These are phyloP conservation scores for Aegilops speltoides DNA, from an alignment of 176 grass and related monocot species.

Conservation along the genomic window DNA sequence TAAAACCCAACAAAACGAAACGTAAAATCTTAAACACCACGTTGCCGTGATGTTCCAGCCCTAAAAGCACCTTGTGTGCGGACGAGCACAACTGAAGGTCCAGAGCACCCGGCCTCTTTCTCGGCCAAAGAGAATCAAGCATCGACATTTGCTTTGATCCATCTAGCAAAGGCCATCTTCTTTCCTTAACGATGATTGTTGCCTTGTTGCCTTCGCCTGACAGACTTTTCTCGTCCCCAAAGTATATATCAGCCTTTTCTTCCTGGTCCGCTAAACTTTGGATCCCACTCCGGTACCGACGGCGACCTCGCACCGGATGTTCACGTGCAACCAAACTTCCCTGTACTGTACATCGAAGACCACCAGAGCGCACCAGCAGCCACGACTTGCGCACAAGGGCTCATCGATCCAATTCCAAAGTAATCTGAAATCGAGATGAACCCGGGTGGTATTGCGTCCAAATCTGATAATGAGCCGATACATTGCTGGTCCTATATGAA, in stretches of 20 bases:
- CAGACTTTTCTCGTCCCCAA: not conserved
- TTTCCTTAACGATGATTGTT: not conserved
- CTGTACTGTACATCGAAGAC: not conserved
- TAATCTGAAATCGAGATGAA: not conserved
- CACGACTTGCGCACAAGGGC: not conserved
- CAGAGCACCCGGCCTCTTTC: no score
- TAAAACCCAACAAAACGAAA: not conserved
- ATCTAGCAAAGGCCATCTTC: no score
- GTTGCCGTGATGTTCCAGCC: no score
- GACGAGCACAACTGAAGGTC: no score
- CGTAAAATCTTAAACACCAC: not conserved
- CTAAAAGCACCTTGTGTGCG: no score
- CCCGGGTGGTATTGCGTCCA: not conserved
- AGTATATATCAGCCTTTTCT: not conserved
- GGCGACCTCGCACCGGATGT: constrained; percentile 16
- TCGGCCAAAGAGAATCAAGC: no score
- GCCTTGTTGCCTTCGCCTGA: not conserved
- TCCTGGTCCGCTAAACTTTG: not conserved
- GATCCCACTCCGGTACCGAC: not conserved
- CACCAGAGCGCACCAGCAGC: not conserved
- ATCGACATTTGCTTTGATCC: no score
- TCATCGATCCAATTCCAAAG: not conserved
- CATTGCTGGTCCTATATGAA: not conserved
- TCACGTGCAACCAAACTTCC: constrained; percentile 20
- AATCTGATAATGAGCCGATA: not conserved